Evolutionary conservation across 2,329 filamentous ascomycete species (phyloP), one percentile per base, ranked within the genome.

Genomic region (Arthrobotrys iridis): DNA sequence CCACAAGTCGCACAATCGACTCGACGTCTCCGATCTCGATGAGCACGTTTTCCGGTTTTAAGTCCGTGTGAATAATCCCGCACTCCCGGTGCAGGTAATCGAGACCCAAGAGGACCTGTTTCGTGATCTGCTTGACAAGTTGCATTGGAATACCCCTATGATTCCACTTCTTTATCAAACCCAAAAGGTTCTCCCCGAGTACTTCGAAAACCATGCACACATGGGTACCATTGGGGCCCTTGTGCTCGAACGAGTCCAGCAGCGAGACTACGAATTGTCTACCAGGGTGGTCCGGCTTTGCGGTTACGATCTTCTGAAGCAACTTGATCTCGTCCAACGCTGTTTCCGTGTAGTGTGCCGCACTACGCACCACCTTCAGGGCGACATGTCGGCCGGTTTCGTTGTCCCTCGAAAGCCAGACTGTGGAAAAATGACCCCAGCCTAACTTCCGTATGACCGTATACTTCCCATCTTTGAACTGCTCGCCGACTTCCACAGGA

Each of bases 161-260:
- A 90, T 88, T 98, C 98, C 86, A 99, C 97, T 81, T 99, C 24
- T 68, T 68, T 57, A 75, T 68, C 48, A 68, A 64, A 40, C 63
- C 84, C 24, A 95, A 94, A 62, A 98, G 85, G 77, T 98, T 84
- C 81, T 98, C 98, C 93, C 95, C 95, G 67, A 99, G 84, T 2
- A 99, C 95, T 83, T 99, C 95, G 80, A 99, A 99, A 5, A 99
- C 95, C 94, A 99, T 98, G 85, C 95, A 99, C 72, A 98, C 93
- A 81, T 99, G 95, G 59, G 93, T 91, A 52, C 95, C 95, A 81
- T 99, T 96, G 45, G 94, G 94, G 7, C 95, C 95, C 83, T 96
- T 96, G 84, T 98, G 95, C 82, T 97, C 94, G 82, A 99, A 99
- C 0, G 93, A 97, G 83, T 98, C 94, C 79, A 98, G 87, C 20